Evolutionary conservation across 2,329 filamentous ascomycete genomes (phyloP), one percentile per base, ranked within the genome.

Genomic region (Cladophialophora exuberans): DNA sequence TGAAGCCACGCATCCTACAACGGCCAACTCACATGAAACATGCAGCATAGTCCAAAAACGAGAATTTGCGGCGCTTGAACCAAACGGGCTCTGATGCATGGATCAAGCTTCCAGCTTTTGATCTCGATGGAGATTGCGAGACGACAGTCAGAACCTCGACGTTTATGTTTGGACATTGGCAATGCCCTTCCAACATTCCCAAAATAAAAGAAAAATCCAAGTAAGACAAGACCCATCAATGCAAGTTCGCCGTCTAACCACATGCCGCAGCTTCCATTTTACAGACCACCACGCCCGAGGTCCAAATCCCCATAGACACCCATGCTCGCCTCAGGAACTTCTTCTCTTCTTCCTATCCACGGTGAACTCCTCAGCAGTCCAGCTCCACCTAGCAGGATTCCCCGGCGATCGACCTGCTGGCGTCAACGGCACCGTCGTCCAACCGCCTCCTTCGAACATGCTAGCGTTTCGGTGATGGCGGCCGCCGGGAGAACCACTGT

Each of bases 371-470:
- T 54, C 28, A 6, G 43, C 44, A 7, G n/a, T 22, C 30, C 38
- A 38, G 22, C 35, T 43, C 44, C 44, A 48, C 15, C 28, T 52
- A 25, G 28, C 22, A 7, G 44, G 30, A 9, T 25, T 36, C 18
- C 18, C 3, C 18, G 33, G 20, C 15, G 33, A 28, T 3, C n/a
- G 33, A 20, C 22, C 23, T 5, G n/a, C 13, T 4, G 28, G 20
- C 7, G 25, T 35, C 15, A 36, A 23, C 1, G 15, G 22, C 15
- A n/a, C 26, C 6, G 28, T 44, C 26, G 33, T 49, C 46, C 46
- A 49, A 20, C 15, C 22, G n/a, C n/a, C n/a, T 6, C 15, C 22
- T 6, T 38, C 33, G 33, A 20, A 49, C 13, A 38, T 25, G 23
- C 33, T 49, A 35, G 22, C 13, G 25, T 43, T 36, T 4, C 36